phyloP scores from a whole-genome alignment of 768 basidiomycete genomes.

The Pisolithus marmoratus region DNA sequence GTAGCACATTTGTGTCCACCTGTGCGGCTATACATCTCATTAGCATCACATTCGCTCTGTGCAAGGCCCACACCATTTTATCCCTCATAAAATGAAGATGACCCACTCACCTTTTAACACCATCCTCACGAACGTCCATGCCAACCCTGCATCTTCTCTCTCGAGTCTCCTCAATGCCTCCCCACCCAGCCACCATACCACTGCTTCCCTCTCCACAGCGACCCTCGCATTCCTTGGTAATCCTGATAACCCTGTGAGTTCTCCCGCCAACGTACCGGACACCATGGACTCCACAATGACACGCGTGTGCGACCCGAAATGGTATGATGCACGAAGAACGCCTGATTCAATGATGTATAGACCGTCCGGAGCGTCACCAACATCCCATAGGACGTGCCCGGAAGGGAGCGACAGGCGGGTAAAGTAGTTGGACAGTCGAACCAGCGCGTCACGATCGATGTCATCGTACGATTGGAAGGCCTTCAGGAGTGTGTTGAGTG shows the following conservation, averaged over 20 bases:
- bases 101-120: conserved; percentile 62
- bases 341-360: conserved; percentile 89
- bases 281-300: conserved; percentile 88
- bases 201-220: conserved; percentile 68
- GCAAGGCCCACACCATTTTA: not conserved
- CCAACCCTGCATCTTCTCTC: conserved; percentile 58
- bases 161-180: conserved; percentile 59
- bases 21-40: conserved; percentile 45
- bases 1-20: conserved; percentile 55
- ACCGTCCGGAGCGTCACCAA: conserved; percentile 72
- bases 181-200: conserved; percentile 75
- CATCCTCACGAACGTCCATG: conserved; percentile 58
- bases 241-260: conserved; percentile 78
- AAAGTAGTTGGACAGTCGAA: conserved; percentile 66
- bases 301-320: conserved; percentile 63
- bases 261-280: conserved; percentile 87
- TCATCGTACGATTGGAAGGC: conserved; percentile 73
- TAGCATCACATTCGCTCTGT: not conserved
- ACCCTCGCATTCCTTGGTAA: conserved; percentile 82
- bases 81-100: not conserved
- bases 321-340: conserved; percentile 76
- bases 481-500: conserved; percentile 68
- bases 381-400: conserved; percentile 66
- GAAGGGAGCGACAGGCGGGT: conserved; percentile 51
- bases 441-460: conserved; percentile 51